Base-by-base conservation (phyloP, 139 green algal species). In the Tetradesmus obliquus region DNA sequence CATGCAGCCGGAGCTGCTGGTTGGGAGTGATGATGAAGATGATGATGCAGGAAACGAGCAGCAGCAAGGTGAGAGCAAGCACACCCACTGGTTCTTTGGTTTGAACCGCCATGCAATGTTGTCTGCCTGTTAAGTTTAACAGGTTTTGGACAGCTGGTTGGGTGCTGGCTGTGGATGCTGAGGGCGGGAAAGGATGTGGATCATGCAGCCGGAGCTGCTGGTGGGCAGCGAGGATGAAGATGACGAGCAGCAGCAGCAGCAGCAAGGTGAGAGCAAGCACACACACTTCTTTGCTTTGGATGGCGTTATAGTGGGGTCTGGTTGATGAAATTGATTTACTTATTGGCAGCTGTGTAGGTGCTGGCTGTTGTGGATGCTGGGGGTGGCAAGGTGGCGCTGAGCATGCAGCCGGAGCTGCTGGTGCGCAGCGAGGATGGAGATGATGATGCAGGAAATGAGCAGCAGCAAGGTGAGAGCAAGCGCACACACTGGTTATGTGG, bases 1-100 rank as follows among this genome's bases (percentile, higher is more conserved):
- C 0, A 87, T 98, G 72, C 97, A 97, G 91, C 93, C 95, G 17
- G 96, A 95, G 1, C 94, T 94, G 81, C 89, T 98, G 24, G 93
- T 93, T 57, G 95, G 88, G 13, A 83, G 62, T 7, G 90, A 91
- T 51, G 81, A 92, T 45, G 94, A 93, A 22, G 93, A 94, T 24
- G 92, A 86, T 7, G 89, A 51, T 62, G 69, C 32, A 45, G 32
- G 32, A 45, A 45, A 45, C 55, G 51, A 58, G 87, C 57, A 19
- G 86, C 79, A 71, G 69, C 62, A 45, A 51, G 87, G 60, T 71
- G 60, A 71, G 60, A 4, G 32, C 32, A 45, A 45, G 32, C 32
- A 45, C 32, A 45, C 32, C 32, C 32, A 45, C 32, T 45, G 32
- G 32, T 45, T 45, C 32, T 45, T 1, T 45, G 32, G 32, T 45